Base-by-base conservation (phyloP, 108 stramenopile species). In the Conticribra weissflogii region DNA sequence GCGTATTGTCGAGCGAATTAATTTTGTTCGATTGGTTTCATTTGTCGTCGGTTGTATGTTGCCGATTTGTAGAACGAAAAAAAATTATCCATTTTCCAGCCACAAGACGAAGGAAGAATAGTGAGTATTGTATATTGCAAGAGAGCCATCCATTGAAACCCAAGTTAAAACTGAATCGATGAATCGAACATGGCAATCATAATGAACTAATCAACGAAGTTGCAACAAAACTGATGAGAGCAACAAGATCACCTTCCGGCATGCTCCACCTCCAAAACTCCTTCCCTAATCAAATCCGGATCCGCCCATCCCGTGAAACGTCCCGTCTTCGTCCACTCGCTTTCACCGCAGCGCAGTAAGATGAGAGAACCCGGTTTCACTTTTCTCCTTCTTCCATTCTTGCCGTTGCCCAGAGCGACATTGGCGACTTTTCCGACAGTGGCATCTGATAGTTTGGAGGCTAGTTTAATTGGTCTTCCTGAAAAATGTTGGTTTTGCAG, bases 251-350 rank as follows among this genome's bases (percentile, higher is more conserved):
- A 69, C 68, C 72, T 36, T 28, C 62, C 84, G 14, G 82, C 84
- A 56, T 88, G 87, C 44, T 78, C 74, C 53, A 74, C 71, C 45
- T 85, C 79, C 22, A 72, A 49, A 1, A 74, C 56, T 3, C 84
- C 87, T 24, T 72, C 51, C n/a, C 56, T 25, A 0, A 76, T 64
- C 44, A 88, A 61, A 54, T 81, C 74, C 3, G 84, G 84, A 81
- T 88, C 87, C 2, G 73, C 74, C 87, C 87, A 88, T 0, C 87
- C 87, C 1, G 87, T 88, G 62, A 88, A 88, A 14, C 82, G 80
- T 21, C 75, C 59, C 46, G 83, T 77, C 29, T 65, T 68, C 32
- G 85, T 85, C 78, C 78, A 85, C 16, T 58, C 48, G 4, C 68
- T 71, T 46, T 85, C 78, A 5, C 87, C 83, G 44, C 75, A 80